phyloP scores from a whole-genome alignment of 192 early-diverging fungal genomes.

The Jimgerdemannia lactiflua region DNA sequence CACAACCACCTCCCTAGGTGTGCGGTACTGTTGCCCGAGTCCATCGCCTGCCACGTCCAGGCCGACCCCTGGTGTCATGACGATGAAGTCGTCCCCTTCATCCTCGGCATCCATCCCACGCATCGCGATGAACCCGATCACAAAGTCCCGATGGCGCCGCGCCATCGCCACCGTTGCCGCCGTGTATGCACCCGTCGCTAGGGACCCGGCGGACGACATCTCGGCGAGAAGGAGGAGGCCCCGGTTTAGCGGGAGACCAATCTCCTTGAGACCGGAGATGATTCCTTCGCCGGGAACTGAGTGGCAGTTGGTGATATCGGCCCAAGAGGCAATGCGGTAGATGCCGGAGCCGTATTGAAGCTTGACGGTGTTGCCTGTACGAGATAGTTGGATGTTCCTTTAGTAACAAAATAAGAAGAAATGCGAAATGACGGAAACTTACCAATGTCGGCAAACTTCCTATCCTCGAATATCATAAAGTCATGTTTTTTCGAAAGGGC shows the following conservation, averaged over 20 bases:
- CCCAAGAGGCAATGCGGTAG: conserved; percentile 92
- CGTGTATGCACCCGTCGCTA: conserved; percentile 85
- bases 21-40: conserved; percentile 95
- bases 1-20: conserved; percentile 82
- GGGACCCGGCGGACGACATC: conserved; percentile 92
- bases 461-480: conserved; percentile 98
- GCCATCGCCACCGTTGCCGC: conserved; percentile 86
- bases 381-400: not conserved
- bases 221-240: conserved; percentile 91
- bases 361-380: conserved; percentile 90
- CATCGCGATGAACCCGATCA: conserved; percentile 92
- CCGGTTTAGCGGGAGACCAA: conserved; percentile 77
- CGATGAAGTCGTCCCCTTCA: conserved; percentile 83
- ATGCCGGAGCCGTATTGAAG: conserved; percentile 90
- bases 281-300: conserved; percentile 95
- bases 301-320: conserved; percentile 96
- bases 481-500: conserved; percentile 81
- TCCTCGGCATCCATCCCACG: conserved; percentile 49
- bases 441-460: conserved; percentile 99
- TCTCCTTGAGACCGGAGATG: conserved; percentile 85
- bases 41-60: conserved; percentile 80
- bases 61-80: conserved; percentile 95
- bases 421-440: conserved; percentile 7
- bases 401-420: not conserved
- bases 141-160: conserved; percentile 80